phyloP scores from a whole-genome alignment of 305 asterid genomes.

The Salvia sclarea region DNA sequence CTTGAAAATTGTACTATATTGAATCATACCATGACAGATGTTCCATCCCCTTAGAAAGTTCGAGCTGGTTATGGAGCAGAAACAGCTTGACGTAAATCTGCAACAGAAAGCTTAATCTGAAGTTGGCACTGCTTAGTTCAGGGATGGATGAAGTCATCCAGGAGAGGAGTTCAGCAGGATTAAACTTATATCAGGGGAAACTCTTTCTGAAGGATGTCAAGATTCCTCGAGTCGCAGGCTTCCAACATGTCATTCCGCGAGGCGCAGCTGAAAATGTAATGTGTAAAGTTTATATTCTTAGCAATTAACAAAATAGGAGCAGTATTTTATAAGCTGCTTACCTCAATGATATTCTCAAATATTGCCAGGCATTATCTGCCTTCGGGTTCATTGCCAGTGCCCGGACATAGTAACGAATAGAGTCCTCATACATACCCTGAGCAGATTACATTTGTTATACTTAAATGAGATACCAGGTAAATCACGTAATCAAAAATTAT shows the following conservation, averaged over 20 bases:
- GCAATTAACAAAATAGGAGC: neutral
- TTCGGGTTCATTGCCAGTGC: constrained; percentile 97
- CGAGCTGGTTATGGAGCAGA: neutral
- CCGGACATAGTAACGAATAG: constrained; percentile 94
- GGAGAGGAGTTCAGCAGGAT: neutral
- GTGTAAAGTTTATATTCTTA: constrained; percentile 2
- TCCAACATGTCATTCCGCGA: constrained; percentile 87
- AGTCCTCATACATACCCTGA: constrained; percentile 96
- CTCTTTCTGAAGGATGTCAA: constrained; percentile 59
- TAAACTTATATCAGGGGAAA: constrained; percentile 45
- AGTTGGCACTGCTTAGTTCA: neutral
- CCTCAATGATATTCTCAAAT: constrained; percentile 94
- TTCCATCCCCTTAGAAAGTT: neutral
- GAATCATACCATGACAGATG: neutral
- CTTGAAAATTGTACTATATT: neutral
- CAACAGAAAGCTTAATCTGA: neutral
- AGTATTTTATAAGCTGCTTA: constrained; percentile 32
- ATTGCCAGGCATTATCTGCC: constrained; percentile 94
- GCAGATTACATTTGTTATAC: constrained; percentile 22
- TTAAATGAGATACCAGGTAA: constrained; percentile 11
- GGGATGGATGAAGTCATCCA: neutral
- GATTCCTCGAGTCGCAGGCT: constrained; percentile 85
- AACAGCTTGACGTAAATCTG: neutral
- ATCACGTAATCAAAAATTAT: neutral
- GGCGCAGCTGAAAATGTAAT: constrained; percentile 66